phyloP scores from a whole-genome alignment of 306 rosid species.

The Heteromeles arbutifolia region DNA sequence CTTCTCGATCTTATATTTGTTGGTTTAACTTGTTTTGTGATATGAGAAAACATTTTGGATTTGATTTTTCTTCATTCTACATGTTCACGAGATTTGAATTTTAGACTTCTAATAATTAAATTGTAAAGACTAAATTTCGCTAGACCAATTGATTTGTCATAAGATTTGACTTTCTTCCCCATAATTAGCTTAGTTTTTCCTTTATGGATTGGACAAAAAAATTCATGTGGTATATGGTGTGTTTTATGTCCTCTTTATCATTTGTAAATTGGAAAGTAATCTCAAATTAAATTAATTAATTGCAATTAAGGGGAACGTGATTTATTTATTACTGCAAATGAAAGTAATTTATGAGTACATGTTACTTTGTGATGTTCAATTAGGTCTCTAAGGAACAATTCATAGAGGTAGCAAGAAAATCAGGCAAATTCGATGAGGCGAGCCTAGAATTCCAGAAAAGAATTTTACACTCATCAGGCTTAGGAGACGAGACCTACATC shows the following conservation, averaged over 20 bases:
- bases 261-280: not conserved
- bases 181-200: too few relatives aligned
- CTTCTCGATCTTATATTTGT: not conserved
- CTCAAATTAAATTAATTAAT: not conserved
- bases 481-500: constrained; percentile 84
- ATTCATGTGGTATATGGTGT: not conserved
- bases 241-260: not conserved
- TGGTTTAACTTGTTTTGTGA: not conserved
- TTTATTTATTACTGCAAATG: not conserved
- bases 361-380: not conserved
- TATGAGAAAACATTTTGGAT: not conserved
- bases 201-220: too few relatives aligned
- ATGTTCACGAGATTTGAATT: not conserved
- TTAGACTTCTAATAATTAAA: too few relatives aligned
- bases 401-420: constrained; percentile 64
- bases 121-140: not conserved
- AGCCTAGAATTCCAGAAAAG: constrained; percentile 60
- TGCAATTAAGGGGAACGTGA: not conserved
- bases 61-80: not conserved
- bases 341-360: not conserved
- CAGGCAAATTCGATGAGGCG: constrained; percentile 74
- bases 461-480: constrained; percentile 67
- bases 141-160: too few relatives aligned
- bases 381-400: constrained; percentile 72
- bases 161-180: too few relatives aligned